Conservation (phyloP, 495 filamentous ascomycete species). For the Penicillium robsamsonii region DNA sequence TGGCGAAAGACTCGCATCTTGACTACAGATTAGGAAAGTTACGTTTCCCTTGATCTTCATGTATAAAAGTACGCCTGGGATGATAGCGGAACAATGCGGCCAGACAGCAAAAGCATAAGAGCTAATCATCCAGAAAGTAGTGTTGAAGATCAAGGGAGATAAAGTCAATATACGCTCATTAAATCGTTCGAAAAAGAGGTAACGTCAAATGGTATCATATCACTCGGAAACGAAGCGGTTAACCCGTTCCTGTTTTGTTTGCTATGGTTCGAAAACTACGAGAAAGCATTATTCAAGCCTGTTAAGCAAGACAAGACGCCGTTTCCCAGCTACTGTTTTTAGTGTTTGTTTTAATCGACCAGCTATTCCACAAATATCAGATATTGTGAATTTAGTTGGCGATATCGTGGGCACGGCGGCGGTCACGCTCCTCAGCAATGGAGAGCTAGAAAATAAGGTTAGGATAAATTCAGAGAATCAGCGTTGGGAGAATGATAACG, state of each 20-base stretch:
- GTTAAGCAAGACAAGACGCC: conserved; percentile 44
- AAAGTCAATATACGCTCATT: conserved; percentile 28
- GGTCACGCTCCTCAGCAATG: conserved; percentile 97
- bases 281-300: conserved; percentile 40
- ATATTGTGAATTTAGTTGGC: conserved; percentile 53
- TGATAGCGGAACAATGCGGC: not conserved
- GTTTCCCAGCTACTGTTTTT: conserved; percentile 40
- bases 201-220: conserved; percentile 40
- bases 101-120: not conserved
- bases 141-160: conserved; percentile 11
- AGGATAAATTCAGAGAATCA: conserved; percentile 8
- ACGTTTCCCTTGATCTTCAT: conserved; percentile 1
- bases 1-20: not conserved
- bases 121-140: not conserved
- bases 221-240: conserved; percentile 33
- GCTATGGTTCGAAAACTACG: conserved; percentile 39
- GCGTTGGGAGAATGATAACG: conserved; percentile 16
- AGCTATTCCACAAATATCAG: conserved; percentile 30
- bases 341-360: conserved; percentile 27
- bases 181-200: conserved; percentile 31
- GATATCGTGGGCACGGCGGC: conserved; percentile 76
- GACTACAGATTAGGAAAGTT: not conserved
- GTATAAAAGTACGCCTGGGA: not conserved
- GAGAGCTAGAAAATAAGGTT: conserved; percentile 57
- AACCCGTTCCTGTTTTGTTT: conserved; percentile 32